A percentile compares a stretch with the other conserved stretches of the same genome.
phyloP scores from a whole-genome alignment of 352 stramenopile species.

The Phytopythium vexans region DNA sequence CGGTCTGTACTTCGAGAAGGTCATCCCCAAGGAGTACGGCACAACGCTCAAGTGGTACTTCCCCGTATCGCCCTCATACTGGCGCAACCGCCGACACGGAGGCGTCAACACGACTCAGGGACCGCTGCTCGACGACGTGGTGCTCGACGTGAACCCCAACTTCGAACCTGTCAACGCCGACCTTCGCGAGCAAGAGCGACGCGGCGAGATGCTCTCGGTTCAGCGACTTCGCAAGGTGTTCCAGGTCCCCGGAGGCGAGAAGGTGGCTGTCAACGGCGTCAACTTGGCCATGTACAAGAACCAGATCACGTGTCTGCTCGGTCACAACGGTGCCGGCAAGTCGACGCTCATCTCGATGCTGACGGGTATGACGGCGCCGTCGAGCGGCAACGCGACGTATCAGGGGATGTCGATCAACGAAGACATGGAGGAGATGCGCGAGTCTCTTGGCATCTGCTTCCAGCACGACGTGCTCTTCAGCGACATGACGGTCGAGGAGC shows the following conservation, averaged over 20 bases:
- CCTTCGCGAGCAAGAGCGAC: constrained; percentile 32
- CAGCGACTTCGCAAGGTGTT: constrained; percentile 64
- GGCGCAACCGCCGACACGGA: constrained; percentile 11
- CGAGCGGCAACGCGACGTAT: constrained; percentile 58
- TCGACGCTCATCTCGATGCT: constrained; percentile 90
- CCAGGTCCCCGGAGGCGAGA: constrained; percentile 62
- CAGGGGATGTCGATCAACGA: constrained; percentile 66
- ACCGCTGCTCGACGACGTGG: constrained; percentile 23
- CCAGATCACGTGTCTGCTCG: constrained; percentile 90
- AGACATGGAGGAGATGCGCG: too few species aligned
- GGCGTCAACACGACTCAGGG: constrained; percentile 1
- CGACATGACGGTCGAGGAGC: constrained; percentile 73
- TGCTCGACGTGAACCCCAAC: constrained; percentile 28
- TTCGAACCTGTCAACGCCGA: constrained; percentile 36
- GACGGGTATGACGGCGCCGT: constrained; percentile 73
- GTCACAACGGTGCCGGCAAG: constrained; percentile 93
- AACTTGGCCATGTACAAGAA: constrained; percentile 89
- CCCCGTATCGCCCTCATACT: constrained; percentile 51
- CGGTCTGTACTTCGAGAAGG: constrained; percentile 87
- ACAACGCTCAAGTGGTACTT: constrained; percentile 91
- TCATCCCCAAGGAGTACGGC: constrained; percentile 89
- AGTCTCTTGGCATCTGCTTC: too few species aligned
- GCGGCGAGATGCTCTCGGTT: constrained; percentile 36
- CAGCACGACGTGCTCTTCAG: constrained; percentile 82
- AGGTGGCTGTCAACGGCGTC: constrained; percentile 79